Evolutionary conservation across 2,329 filamentous ascomycete genomes (phyloP).

Genomic region (Stagonosporopsis rhizophila): DNA sequence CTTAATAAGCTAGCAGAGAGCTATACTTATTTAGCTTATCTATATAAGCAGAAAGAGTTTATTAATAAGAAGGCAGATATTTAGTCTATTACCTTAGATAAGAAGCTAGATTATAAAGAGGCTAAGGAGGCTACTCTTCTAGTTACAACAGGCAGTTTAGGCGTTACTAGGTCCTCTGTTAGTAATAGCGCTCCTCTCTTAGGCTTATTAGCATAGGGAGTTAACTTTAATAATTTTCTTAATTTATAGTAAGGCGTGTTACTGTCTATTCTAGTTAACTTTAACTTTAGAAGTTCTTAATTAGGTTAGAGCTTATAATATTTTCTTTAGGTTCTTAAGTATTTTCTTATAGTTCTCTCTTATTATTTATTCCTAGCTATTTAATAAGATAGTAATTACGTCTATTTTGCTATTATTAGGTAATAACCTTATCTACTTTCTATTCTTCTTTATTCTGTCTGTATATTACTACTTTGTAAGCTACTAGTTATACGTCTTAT

Average conservation of each 20-base stretch:
- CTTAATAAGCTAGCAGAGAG: neutral
- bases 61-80: neutral
- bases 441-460: neutral
- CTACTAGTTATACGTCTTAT: neutral
- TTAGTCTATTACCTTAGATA: neutral
- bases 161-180: too few relatives aligned
- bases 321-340: constrained; percentile 14
- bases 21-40: neutral
- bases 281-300: constrained; percentile 9
- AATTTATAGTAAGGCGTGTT: neutral
- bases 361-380: constrained; percentile 4
- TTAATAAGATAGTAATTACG: constrained; percentile 8
- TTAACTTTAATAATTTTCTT: constrained; percentile 2
- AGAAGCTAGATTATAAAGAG: neutral
- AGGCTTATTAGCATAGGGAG: neutral
- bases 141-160: neutral
- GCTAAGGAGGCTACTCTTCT: neutral
- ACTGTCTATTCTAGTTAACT: neutral
- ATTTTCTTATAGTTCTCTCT: constrained; percentile 9
- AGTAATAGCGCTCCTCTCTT: neutral
- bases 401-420: constrained; percentile 1
- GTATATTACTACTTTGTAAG: neutral
- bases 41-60: constrained; percentile 5
- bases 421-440: constrained; percentile 1
- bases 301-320: constrained; percentile 12